A percentile compares a stretch with the other conserved stretches of the same genome.
These are phyloP conservation scores for Auriculariales sp. DNA, from an alignment of 768 basidiomycete genomes.

Conservation along the genomic window DNA sequence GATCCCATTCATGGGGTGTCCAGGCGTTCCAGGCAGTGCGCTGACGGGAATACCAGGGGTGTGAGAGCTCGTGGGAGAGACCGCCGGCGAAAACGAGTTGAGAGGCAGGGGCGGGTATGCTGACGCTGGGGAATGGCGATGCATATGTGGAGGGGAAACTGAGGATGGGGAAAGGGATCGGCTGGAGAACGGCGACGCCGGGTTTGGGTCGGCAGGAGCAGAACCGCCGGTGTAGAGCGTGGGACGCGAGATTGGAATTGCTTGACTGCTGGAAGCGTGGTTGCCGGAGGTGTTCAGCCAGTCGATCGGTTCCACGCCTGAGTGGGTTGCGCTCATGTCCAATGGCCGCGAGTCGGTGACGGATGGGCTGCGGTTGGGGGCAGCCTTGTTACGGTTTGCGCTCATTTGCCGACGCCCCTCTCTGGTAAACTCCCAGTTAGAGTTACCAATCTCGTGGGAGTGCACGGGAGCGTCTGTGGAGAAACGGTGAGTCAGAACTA, in stretches of 20 bases:
- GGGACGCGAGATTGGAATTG: neutral
- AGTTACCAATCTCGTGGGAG: neutral
- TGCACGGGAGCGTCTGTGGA: neutral
- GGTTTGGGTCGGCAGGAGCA: no score
- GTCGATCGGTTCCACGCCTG: neutral
- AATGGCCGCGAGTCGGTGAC: neutral
- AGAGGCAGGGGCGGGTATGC: constrained; percentile 35
- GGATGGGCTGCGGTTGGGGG: neutral
- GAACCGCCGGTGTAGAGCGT: no score
- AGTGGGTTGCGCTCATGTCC: neutral
- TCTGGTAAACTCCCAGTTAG: neutral
- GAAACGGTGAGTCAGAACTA: neutral
- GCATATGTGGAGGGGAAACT: no score
- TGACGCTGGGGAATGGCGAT: no score
- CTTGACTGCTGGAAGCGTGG: neutral
- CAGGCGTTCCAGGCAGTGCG: no score
- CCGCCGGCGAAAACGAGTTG: constrained; percentile 17
- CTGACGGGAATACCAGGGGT: no score
- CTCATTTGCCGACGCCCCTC: neutral
- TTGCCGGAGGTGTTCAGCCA: neutral
- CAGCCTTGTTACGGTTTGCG: neutral
- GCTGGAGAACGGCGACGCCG: no score
- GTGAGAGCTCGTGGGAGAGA: neutral
- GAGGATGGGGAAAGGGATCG: no score
- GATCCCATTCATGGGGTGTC: no score